These are phyloP conservation scores for Fagus sylvatica DNA, from an alignment of 306 rosid species.

Conservation along the genomic window DNA sequence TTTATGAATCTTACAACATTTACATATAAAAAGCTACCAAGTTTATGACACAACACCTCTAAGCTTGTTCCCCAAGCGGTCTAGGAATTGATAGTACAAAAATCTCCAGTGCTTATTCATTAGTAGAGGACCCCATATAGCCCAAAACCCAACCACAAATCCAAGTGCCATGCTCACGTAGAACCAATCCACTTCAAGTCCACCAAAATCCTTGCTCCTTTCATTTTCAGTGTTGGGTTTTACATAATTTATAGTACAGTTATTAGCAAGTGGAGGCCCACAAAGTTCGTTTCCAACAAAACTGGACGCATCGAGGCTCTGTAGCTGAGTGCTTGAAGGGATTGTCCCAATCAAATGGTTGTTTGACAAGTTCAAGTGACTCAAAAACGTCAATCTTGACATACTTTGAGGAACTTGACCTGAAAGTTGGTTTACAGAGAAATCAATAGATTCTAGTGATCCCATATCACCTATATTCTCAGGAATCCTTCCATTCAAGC, in stretches of 20 bases:
- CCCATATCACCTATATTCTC: background rate
- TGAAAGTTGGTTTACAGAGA: background rate
- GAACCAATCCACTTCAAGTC: too few relatives aligned
- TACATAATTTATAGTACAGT: background rate
- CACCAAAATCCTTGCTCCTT: too few relatives aligned
- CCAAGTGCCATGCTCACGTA: too few relatives aligned
- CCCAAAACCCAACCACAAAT: too few relatives aligned
- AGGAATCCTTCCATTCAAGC: background rate
- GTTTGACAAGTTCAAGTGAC: background rate
- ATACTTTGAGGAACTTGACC: background rate
- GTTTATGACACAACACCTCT: too few relatives aligned
- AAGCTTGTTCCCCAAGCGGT: too few relatives aligned
- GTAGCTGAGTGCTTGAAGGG: slow-evolving; percentile 3
- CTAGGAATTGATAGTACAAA: too few relatives aligned
- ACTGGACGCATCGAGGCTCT: background rate
- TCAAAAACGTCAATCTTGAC: background rate
- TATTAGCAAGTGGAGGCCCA: slow-evolving; percentile 6
- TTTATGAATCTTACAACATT: too few relatives aligned
- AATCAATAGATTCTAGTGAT: background rate
- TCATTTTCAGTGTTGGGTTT: too few relatives aligned
- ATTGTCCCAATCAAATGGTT: slow-evolving; percentile 4
- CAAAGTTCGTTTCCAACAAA: slow-evolving; percentile 2
- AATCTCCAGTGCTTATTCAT: too few relatives aligned
- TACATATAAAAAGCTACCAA: too few relatives aligned
- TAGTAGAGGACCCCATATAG: too few relatives aligned